These are phyloP conservation scores for Aristolochia contorta DNA, from an alignment of 164 flowering plant genomes.

Conservation along the genomic window DNA sequence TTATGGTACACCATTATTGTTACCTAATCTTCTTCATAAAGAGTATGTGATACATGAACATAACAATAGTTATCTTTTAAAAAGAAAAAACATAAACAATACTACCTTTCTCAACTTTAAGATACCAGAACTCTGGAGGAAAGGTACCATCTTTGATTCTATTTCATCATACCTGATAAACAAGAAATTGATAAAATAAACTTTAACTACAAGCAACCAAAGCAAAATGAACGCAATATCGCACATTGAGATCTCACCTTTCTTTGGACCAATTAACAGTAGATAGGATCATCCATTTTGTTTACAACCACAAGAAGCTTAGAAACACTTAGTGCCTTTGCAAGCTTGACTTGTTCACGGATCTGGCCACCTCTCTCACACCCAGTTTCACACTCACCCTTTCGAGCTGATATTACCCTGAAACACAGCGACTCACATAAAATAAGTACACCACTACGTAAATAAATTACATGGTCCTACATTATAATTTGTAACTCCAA, in stretches of 20 bases:
- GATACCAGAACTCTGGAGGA: slow-evolving; percentile 73
- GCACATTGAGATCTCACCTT: slow-evolving; percentile 33
- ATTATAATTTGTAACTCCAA: neutral
- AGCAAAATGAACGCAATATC: neutral
- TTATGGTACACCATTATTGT: too few relatives aligned
- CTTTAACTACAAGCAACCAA: neutral
- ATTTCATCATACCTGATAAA: slow-evolving; percentile 77
- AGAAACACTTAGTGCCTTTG: slow-evolving; percentile 93
- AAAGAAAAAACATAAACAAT: neutral
- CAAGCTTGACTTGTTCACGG: slow-evolving; percentile 97
- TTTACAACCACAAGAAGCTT: slow-evolving; percentile 93
- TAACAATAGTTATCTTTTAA: too few relatives aligned
- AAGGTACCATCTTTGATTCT: slow-evolving; percentile 81
- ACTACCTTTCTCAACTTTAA: slow-evolving; percentile 95
- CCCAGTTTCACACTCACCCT: slow-evolving; percentile 99
- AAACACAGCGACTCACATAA: neutral
- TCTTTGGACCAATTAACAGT: slow-evolving; percentile 92
- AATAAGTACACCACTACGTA: neutral
- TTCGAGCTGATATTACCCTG: slow-evolving; percentile 97
- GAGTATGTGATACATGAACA: too few relatives aligned
- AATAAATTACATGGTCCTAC: too few relatives aligned
- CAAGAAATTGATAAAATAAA: neutral
- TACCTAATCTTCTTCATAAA: too few relatives aligned
- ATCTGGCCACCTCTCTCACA: slow-evolving; percentile 99
- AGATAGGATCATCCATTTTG: slow-evolving; percentile 98